phyloP scores from a whole-genome alignment of 2,329 filamentous ascomycete species.

The Aspergillus eucalypticola region DNA sequence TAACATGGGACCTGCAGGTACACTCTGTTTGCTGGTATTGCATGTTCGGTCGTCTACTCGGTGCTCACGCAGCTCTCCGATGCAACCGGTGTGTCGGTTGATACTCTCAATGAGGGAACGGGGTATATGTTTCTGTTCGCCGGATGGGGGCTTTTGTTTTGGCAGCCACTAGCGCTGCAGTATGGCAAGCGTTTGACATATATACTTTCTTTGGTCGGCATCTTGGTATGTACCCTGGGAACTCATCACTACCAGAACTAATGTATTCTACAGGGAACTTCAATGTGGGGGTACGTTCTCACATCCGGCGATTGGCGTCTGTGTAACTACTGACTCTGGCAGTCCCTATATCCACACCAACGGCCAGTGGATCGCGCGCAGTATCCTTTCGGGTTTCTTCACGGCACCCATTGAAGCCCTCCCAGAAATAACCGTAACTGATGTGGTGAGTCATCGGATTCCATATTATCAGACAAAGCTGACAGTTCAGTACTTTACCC shows the following conservation, averaged over 20 bases:
- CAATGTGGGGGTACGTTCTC: slow-evolving; percentile 35
- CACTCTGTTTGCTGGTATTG: slow-evolving; percentile 41
- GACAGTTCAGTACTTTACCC: slow-evolving; percentile 42
- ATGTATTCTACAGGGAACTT: slow-evolving; percentile 21
- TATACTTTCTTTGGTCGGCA: slow-evolving; percentile 34
- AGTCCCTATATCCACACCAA: slow-evolving; percentile 36
- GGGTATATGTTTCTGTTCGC: slow-evolving; percentile 46
- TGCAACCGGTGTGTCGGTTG: slow-evolving; percentile 37
- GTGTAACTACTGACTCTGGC: not conserved
- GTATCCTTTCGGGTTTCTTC: slow-evolving; percentile 42
- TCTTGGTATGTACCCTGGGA: slow-evolving; percentile 27
- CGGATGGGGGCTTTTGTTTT: slow-evolving; percentile 49
- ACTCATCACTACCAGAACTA: not conserved
- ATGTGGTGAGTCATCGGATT: slow-evolving; percentile 35
- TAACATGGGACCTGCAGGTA: slow-evolving; percentile 30
- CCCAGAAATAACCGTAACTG: slow-evolving; percentile 43
- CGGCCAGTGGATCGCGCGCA: slow-evolving; percentile 44
- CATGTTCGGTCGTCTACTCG: slow-evolving; percentile 41
- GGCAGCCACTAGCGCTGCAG: slow-evolving; percentile 50
- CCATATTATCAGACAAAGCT: not conserved
- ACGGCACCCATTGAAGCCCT: slow-evolving; percentile 45
- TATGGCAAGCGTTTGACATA: slow-evolving; percentile 45
- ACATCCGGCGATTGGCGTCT: not conserved
- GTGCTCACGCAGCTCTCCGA: slow-evolving; percentile 40
- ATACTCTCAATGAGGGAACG: slow-evolving; percentile 41